A percentile compares a stretch with the other conserved stretches of the same genome.
These are phyloP conservation scores for Stephanocyclus meneghinianus DNA, from an alignment of 352 stramenopile genomes.

Conservation along the genomic window DNA sequence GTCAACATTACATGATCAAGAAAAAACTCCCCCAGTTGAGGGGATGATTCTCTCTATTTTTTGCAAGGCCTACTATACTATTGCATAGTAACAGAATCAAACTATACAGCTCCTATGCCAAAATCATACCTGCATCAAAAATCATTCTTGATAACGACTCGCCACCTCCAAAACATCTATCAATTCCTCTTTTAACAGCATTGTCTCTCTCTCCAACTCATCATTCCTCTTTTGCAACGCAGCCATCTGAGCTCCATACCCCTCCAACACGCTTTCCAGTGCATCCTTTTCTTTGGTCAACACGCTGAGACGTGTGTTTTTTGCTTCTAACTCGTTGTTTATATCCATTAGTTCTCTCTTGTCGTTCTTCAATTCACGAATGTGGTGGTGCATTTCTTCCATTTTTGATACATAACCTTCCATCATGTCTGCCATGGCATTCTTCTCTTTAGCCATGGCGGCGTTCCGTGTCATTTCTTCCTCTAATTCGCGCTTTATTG, in stretches of 20 bases:
- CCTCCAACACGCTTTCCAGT: not conserved
- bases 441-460: constrained; percentile 7
- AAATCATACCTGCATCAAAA: too few species aligned
- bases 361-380: constrained; percentile 3
- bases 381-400: not conserved
- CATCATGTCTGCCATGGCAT: constrained; percentile 5
- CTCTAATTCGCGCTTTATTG: constrained; percentile 4
- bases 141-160: constrained; percentile 2
- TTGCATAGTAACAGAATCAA: too few species aligned
- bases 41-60: too few species aligned
- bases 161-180: constrained; percentile 16
- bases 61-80: too few species aligned
- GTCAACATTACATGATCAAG: too few species aligned
- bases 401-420: constrained; percentile 9
- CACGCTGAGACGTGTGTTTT: not conserved
- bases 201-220: constrained; percentile 9
- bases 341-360: not conserved
- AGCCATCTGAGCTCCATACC: not conserved
- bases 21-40: too few species aligned
- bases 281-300: not conserved
- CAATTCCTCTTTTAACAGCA: constrained; percentile 13
- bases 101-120: too few species aligned
- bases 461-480: constrained; percentile 11
- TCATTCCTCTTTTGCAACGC: constrained; percentile 4
- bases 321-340: constrained; percentile 2